Evolutionary conservation across 441 rosid genomes (phyloP).

Genomic region (Hura crepitans): DNA sequence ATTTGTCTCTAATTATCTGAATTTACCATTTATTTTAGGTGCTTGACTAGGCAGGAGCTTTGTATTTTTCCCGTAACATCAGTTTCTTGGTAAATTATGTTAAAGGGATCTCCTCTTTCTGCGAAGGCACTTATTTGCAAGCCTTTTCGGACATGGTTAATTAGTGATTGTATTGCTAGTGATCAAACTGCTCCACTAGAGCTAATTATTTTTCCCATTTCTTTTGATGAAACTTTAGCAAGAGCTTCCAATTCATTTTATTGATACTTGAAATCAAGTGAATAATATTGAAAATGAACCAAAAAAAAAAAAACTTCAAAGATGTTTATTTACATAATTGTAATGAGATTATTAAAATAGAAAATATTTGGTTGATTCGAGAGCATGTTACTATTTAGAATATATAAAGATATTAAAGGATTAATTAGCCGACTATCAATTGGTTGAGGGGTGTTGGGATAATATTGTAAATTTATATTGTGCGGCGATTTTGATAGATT

Average conservation of each 20-base stretch:
- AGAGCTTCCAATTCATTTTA: neutral
- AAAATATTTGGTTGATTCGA: too few relatives aligned
- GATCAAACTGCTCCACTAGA: conserved; percentile 96
- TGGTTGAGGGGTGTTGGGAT: too few relatives aligned
- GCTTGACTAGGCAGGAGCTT: conserved; percentile 45
- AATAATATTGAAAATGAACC: neutral
- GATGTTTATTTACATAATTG: neutral
- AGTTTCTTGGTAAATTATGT: conserved; percentile 52
- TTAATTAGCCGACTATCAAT: too few relatives aligned
- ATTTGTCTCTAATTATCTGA: conserved; percentile 27
- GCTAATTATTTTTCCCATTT: conserved; percentile 48
- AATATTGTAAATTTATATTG: too few relatives aligned
- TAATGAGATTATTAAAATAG: too few relatives aligned
- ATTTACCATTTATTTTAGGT: neutral
- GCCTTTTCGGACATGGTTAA: conserved; percentile 54
- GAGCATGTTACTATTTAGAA: too few relatives aligned
- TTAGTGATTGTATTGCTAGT: conserved; percentile 86
- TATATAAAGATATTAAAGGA: too few relatives aligned
- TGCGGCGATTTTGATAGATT: too few relatives aligned
- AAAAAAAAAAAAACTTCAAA: too few relatives aligned
- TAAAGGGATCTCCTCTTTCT: conserved; percentile 62
- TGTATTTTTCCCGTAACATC: conserved; percentile 58
- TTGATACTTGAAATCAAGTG: neutral
- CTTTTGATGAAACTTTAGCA: neutral
- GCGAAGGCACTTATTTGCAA: conserved; percentile 77